Conservation (phyloP, 768 basidiomycete genomes). For the Amanita pallidorosea region DNA sequence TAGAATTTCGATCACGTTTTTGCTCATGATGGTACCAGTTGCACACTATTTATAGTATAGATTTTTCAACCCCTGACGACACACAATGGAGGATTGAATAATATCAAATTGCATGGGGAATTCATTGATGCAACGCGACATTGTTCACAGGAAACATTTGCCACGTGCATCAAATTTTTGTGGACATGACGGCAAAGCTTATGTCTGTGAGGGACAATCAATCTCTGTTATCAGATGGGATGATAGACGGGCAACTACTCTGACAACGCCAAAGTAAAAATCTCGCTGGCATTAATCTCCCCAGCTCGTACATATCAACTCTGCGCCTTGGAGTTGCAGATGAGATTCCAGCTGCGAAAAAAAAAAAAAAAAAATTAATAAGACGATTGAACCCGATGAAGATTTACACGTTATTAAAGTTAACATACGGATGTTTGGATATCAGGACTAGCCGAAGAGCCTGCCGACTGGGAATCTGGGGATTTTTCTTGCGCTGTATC, state of each 20-base stretch:
- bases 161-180: not conserved
- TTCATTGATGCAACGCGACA: not conserved
- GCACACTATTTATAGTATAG: not conserved
- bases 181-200: too few relatives aligned
- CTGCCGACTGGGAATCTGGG: not conserved
- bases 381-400: not conserved
- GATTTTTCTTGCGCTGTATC: slow-evolving; percentile 5
- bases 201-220: not conserved
- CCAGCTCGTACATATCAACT: slow-evolving; percentile 19
- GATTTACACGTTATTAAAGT: not conserved
- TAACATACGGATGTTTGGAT: not conserved
- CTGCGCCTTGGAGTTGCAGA: slow-evolving; percentile 15
- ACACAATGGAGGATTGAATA: not conserved
- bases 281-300: slow-evolving; percentile 12
- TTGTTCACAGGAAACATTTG: not conserved
- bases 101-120: not conserved
- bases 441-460: slow-evolving; percentile 1
- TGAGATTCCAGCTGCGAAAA: not conserved
- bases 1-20: not conserved
- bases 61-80: not conserved
- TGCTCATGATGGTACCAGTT: too few relatives aligned
- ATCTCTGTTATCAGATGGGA: not conserved
- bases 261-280: not conserved
- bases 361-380: not conserved
- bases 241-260: not conserved